phyloP scores from a whole-genome alignment of 148 eudicot species.

The Vaccinium vitisidaea region DNA sequence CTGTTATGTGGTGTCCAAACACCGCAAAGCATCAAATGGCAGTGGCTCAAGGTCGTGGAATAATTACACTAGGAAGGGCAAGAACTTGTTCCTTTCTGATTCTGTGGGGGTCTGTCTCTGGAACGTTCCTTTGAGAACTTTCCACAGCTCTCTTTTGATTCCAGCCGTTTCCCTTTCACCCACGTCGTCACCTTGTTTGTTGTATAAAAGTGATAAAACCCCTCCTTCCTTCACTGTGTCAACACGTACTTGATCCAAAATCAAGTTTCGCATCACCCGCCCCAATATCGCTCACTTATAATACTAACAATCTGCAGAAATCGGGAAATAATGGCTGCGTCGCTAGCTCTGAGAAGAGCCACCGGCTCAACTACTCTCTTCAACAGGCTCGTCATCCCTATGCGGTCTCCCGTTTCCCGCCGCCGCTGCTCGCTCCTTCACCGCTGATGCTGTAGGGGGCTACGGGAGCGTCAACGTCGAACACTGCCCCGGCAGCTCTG shows the following conservation, averaged over 20 bases:
- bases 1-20: too few relatives aligned
- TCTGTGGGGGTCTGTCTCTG: too few relatives aligned
- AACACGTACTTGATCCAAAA: background rate
- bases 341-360: slow-evolving; percentile 45
- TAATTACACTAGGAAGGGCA: too few relatives aligned
- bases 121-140: slow-evolving; percentile 20
- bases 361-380: slow-evolving; percentile 22
- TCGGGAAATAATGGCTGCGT: slow-evolving; percentile 35
- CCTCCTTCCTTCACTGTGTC: background rate
- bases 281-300: too few relatives aligned
- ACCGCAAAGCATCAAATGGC: too few relatives aligned
- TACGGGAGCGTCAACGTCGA: background rate
- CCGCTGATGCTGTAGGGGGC: slow-evolving; percentile 34
- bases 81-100: too few relatives aligned
- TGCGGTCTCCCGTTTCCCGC: slow-evolving; percentile 20
- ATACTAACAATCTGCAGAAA: too few relatives aligned
- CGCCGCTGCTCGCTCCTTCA: slow-evolving; percentile 37
- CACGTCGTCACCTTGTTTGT: too few relatives aligned
- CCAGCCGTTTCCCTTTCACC: background rate
- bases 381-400: slow-evolving; percentile 30
- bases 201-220: background rate
- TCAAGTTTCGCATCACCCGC: background rate
- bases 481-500: background rate
- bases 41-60: too few relatives aligned
- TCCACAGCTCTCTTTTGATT: slow-evolving; percentile 1